Evolutionary conservation across 169 alveolate genomes (phyloP).

Genomic region (Toxoplasma gondii): DNA sequence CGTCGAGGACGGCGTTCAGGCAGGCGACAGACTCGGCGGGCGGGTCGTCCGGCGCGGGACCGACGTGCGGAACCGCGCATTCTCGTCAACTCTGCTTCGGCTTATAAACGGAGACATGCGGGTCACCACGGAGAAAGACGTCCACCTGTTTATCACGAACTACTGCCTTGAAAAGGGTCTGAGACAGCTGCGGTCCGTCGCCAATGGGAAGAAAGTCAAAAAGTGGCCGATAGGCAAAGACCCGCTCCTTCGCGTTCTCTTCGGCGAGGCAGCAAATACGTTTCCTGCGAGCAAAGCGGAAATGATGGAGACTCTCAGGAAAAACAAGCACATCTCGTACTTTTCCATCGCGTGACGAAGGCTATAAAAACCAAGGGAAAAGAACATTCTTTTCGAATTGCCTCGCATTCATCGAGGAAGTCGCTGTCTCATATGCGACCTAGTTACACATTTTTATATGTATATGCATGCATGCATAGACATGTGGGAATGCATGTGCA

Average conservation of each 20-base stretch:
- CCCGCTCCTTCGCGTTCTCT: constrained; percentile 26
- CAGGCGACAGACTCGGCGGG: constrained; percentile 13
- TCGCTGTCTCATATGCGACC: neutral
- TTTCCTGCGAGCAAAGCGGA: neutral
- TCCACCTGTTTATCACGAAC: constrained; percentile 15
- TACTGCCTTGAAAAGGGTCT: constrained; percentile 5
- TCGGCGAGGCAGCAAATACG: neutral
- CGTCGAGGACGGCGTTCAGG: neutral
- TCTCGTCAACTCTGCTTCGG: constrained; percentile 29
- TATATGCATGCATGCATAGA: neutral
- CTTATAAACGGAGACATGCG: constrained; percentile 16
- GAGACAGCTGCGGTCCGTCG: neutral
- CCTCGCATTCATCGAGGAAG: neutral
- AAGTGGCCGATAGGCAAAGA: constrained; percentile 28
- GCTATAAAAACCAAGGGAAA: neutral
- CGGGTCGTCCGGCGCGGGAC: constrained; percentile 13
- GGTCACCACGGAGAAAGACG: constrained; percentile 11
- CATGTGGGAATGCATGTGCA: neutral
- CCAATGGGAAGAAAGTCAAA: neutral
- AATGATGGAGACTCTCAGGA: constrained; percentile 15
- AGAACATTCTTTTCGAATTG: neutral
- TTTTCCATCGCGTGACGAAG: neutral
- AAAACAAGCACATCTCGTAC: constrained; percentile 34
- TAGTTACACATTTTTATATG: neutral
- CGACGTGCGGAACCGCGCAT: neutral